Evolutionary conservation across 345 rosid genomes (phyloP), one percentile per base, ranked within the genome.

Genomic region (Kernera saxatilis): DNA sequence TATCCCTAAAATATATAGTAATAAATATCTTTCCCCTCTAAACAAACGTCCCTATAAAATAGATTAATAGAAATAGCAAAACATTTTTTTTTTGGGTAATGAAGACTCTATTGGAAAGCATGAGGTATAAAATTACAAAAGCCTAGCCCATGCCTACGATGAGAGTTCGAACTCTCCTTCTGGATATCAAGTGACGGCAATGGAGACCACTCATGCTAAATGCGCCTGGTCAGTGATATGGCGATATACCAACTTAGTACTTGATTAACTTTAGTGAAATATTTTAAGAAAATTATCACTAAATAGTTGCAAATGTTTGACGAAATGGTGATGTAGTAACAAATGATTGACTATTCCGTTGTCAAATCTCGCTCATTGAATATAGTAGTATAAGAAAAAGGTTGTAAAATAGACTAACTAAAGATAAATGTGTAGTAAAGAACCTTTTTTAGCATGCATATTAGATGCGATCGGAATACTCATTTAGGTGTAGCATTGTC

Each of bases 381-480:
- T 44, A 53, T 62, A 19, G 32, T 66, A 22, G 39, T 15, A 27
- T 27, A 29, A 23, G 25, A 49, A 67, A 66, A 18, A 27, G 13
- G 62, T 8, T 67, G 52, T 29, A 54, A 25, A 13, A 54, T 48
- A 54, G 21, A 55, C 40, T 29, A 68, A 55, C 40, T 29, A 68
- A 39, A 51, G 39, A 54, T 43, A 54, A 19, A 32, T 54, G 52
- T 54, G 52, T 68, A 43, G 43, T 41, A 32, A 67, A 45, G 64
- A 68, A 41, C 72, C 72, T 68, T 68, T 68, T 68, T 41, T 26
- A 54, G 64, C 72, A 55, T 68, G 72, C 72, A 68, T 68, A 6
- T 68, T 68, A 54, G 72, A 54, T 43, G 72, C 44, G 54, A 68
- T 68, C 64, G 23, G 60, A 54, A 27, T 29, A 67, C 53, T 68